Evolutionary conservation across 1,139 yeast genomes (phyloP), one percentile per base, ranked within the genome.

Genomic region (Kodamaea derodonti): DNA sequence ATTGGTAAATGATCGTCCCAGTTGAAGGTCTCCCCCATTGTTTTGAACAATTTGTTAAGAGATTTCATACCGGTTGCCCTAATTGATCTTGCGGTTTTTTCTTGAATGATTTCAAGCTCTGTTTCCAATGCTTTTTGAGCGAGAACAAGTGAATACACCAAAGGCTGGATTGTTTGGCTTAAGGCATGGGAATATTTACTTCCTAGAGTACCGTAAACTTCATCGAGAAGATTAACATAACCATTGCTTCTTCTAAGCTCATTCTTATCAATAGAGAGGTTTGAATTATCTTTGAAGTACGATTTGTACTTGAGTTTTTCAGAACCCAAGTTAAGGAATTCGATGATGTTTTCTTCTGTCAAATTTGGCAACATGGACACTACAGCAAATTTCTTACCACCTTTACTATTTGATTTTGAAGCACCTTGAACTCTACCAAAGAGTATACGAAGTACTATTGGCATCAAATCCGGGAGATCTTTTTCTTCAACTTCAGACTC

Each of bases 351-450:
- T 5, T 62, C 56, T 14, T 75, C 73, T 14, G 72, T 67, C 34
- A 92, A 67, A 42, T 72, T 80, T 18, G 86, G 84, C 34, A 92
- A 60, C 2, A 84, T 69, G 14, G 83, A 70, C 12, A 92, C 67
- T 4, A 88, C 87, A 2, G 97, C 92, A 51, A 72, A 72, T 46
- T 87, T 84, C 46, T 85, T 74, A 16, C 90, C 80, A 40, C 76
- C 73, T 49, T 84, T 84, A 32, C 80, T 76, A 40, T 87, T 87
- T 55, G 82, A 78, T 42, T 55, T 64, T 4, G 69, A 54, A 3
- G 64, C 48, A 13, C 74, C 72, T 58, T 86, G 95, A 8, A 88
- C 87, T 43, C 95, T 72, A 4, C 98, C 98, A 58, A 83, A 92
- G 24, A 94, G 62, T 18, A 94, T 82, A 43, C 97, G 67, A 31